Percentiles rank a stretch among this genome's conserved stretches.
Evolutionary conservation across 345 rosid species (phyloP).

Genomic region (Eucalyptus globulus): DNA sequence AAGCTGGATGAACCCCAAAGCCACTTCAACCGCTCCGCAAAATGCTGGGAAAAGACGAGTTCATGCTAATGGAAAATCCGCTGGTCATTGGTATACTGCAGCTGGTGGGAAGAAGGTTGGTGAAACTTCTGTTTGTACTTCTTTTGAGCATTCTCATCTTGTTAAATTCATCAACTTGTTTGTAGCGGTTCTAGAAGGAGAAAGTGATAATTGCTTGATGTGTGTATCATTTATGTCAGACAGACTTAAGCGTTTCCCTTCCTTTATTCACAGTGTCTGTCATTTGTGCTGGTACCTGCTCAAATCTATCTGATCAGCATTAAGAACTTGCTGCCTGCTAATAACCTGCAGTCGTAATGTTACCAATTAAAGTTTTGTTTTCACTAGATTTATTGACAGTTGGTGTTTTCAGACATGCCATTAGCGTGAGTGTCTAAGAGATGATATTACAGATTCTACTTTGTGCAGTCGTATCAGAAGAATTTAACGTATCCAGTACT

Average conservation of each 20-base stretch:
- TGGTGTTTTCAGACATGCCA: background rate
- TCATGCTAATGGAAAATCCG: slow-evolving; percentile 40
- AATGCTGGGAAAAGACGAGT: slow-evolving; percentile 82
- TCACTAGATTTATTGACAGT: background rate
- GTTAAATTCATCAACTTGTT: background rate
- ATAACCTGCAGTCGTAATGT: background rate
- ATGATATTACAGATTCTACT: background rate
- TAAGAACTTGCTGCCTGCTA: background rate
- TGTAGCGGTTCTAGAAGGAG: background rate
- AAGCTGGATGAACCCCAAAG: slow-evolving; percentile 59
- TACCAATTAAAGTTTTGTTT: background rate
- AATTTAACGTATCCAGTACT: background rate
- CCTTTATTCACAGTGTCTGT: background rate
- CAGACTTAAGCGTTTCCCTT: background rate
- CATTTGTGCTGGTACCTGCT: background rate
- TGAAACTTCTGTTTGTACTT: background rate
- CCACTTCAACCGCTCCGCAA: slow-evolving; percentile 29
- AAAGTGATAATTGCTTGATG: background rate
- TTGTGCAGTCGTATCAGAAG: background rate
- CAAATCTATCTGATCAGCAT: background rate
- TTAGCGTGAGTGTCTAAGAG: background rate
- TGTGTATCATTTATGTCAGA: background rate
- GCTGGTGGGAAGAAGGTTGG: slow-evolving; percentile 76
- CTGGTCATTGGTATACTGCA: slow-evolving; percentile 79
- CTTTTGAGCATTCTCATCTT: background rate